Evolutionary conservation across 2,329 filamentous ascomycete genomes (phyloP).

Genomic region (Diaporthe longicolla): DNA sequence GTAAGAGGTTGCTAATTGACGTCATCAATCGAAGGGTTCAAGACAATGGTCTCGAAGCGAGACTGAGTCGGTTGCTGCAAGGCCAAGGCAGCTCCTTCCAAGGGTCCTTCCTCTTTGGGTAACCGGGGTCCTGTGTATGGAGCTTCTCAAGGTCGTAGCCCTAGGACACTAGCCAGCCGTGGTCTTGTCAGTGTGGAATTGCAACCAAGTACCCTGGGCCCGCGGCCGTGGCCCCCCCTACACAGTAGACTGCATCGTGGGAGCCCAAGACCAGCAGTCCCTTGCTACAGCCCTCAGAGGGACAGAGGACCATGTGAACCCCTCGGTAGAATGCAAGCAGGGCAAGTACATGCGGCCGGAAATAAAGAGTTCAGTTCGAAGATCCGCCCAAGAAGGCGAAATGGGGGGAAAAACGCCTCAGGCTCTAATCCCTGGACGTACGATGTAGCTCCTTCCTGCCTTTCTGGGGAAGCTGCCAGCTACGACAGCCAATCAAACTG

Average conservation of each 20-base stretch:
- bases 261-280: slow-evolving; percentile 1
- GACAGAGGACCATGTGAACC: background rate
- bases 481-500: background rate
- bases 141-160: slow-evolving; percentile 4
- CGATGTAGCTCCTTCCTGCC: slow-evolving; percentile 9
- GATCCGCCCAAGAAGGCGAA: background rate
- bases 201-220: background rate
- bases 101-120: slow-evolving; percentile 32
- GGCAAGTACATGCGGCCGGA: background rate
- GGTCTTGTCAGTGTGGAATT: slow-evolving; percentile 2
- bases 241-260: too few relatives aligned
- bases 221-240: background rate
- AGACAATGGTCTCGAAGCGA: slow-evolving; percentile 15
- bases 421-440: background rate
- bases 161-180: slow-evolving; percentile 21
- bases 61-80: slow-evolving; percentile 31
- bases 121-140: slow-evolving; percentile 1
- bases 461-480: slow-evolving; percentile 29
- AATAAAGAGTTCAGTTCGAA: background rate
- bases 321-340: background rate
- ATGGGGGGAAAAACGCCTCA: background rate
- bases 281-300: background rate
- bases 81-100: slow-evolving; percentile 24
- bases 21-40: slow-evolving; percentile 23
- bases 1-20: slow-evolving; percentile 21